These are phyloP conservation scores for Trichophyton benhamiae DNA, from an alignment of 2,329 filamentous ascomycete genomes.

Conservation along the genomic window DNA sequence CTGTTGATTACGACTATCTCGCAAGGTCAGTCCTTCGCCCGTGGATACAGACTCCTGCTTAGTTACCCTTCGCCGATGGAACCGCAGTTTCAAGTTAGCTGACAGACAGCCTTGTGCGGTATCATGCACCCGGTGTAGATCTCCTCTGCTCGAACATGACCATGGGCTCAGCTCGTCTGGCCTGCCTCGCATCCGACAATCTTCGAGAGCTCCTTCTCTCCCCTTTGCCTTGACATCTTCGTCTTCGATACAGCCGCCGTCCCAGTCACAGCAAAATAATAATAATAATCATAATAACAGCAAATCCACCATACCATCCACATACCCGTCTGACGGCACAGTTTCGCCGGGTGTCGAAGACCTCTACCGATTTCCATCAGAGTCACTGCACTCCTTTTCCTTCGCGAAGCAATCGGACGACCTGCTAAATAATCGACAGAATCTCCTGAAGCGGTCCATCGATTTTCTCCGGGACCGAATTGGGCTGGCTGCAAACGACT, in stretches of 20 bases:
- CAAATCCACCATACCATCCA: slow-evolving; percentile 43
- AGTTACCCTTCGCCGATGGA: slow-evolving; percentile 3
- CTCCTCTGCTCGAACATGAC: slow-evolving; percentile 76
- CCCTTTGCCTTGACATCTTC: slow-evolving; percentile 50
- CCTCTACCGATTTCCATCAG: slow-evolving; percentile 79
- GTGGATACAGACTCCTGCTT: neutral
- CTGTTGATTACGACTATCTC: slow-evolving; percentile 56
- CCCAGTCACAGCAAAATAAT: slow-evolving; percentile 50
- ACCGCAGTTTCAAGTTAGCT: neutral
- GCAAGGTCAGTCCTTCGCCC: slow-evolving; percentile 47
- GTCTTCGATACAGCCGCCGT: slow-evolving; percentile 53
- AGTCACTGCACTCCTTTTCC: slow-evolving; percentile 95
- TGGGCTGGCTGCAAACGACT: slow-evolving; percentile 64
- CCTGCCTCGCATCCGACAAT: slow-evolving; percentile 82
- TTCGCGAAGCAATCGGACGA: slow-evolving; percentile 95
- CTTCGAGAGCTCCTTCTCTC: slow-evolving; percentile 51
- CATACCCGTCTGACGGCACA: slow-evolving; percentile 46
- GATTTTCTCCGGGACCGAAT: slow-evolving; percentile 94
- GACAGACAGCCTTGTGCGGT: neutral
- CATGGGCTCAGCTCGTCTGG: slow-evolving; percentile 76
- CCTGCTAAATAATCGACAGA: slow-evolving; percentile 79
- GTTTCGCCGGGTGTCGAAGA: slow-evolving; percentile 69
- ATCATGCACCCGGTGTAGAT: slow-evolving; percentile 40
- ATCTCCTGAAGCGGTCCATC: slow-evolving; percentile 80
- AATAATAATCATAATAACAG: slow-evolving; percentile 28